These are phyloP conservation scores for Reticulomyxa filosa DNA, from an alignment of 78 protist species.

Conservation along the genomic window DNA sequence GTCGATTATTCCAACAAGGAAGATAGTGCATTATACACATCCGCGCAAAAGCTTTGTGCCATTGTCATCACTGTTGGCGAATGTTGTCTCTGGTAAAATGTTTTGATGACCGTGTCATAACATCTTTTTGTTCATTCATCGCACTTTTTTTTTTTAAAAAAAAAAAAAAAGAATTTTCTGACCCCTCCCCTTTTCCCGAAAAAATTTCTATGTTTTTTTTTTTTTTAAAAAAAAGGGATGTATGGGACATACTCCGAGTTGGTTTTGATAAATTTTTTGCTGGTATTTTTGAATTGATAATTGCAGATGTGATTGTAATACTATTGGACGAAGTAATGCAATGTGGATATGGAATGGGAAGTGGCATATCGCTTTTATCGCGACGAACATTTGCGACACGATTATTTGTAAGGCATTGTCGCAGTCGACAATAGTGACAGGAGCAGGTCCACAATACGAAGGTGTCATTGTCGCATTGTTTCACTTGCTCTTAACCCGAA, in stretches of 20 bases:
- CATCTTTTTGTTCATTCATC: constrained; percentile 32
- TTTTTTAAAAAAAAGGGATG: background rate
- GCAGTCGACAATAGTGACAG: constrained; percentile 88
- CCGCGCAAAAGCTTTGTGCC: constrained; percentile 57
- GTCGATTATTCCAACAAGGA: constrained; percentile 69
- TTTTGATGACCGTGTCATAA: constrained; percentile 89
- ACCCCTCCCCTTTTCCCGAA: too few species aligned
- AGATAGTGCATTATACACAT: constrained; percentile 45
- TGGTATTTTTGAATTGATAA: background rate
- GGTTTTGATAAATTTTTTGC: background rate
- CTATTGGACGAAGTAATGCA: constrained; percentile 83
- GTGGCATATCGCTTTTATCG: constrained; percentile 98
- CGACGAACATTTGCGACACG: constrained; percentile 98
- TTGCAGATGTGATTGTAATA: too few species aligned
- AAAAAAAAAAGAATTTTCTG: background rate
- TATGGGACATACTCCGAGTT: background rate
- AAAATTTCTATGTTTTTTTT: background rate
- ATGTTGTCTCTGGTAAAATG: constrained; percentile 89
- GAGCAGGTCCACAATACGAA: constrained; percentile 96
- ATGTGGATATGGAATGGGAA: constrained; percentile 97
- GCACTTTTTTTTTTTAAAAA: background rate
- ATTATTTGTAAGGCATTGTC: constrained; percentile 95
- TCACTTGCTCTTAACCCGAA: constrained; percentile 58
- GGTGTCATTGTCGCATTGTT: constrained; percentile 96
- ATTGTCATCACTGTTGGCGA: constrained; percentile 80